Evolutionary conservation across 768 basidiomycete species (phyloP).

Genomic region (Psilocybe cyanescens): DNA sequence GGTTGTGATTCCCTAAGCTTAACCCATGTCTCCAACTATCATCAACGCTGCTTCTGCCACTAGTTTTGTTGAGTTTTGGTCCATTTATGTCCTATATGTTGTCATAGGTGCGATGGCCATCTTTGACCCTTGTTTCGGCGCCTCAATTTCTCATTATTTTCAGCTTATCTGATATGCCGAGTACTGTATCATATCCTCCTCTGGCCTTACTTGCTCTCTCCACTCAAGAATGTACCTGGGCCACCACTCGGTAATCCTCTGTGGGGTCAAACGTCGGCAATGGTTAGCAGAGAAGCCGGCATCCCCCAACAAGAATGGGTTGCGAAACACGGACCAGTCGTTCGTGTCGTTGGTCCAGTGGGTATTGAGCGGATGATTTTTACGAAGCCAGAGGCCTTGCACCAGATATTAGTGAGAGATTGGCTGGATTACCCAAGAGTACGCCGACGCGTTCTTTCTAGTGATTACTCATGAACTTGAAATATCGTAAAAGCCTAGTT

Average conservation of each 20-base stretch:
- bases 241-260: constrained; percentile 30
- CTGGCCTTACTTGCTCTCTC: constrained; percentile 17
- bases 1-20: too few relatives aligned
- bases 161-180: too few relatives aligned
- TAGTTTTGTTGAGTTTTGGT: neutral
- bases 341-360: constrained; percentile 47
- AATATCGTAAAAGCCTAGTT: constrained; percentile 37
- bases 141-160: too few relatives aligned
- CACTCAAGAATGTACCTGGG: constrained; percentile 30
- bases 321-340: constrained; percentile 44
- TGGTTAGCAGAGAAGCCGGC: constrained; percentile 43
- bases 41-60: neutral
- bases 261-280: constrained; percentile 39
- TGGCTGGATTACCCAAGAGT: constrained; percentile 50
- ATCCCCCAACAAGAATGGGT: constrained; percentile 49
- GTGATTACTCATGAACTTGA: neutral
- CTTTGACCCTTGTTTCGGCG: too few relatives aligned
- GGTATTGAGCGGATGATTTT: constrained; percentile 49
- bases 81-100: too few relatives aligned
- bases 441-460: neutral
- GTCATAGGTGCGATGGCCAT: too few relatives aligned
- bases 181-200: too few relatives aligned
- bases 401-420: constrained; percentile 43
- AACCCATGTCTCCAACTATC: neutral
- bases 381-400: constrained; percentile 44